Evolutionary conservation across 352 stramenopile species (phyloP), one percentile per base, ranked within the genome.

Genomic region (Phytophthora pinifolia): DNA sequence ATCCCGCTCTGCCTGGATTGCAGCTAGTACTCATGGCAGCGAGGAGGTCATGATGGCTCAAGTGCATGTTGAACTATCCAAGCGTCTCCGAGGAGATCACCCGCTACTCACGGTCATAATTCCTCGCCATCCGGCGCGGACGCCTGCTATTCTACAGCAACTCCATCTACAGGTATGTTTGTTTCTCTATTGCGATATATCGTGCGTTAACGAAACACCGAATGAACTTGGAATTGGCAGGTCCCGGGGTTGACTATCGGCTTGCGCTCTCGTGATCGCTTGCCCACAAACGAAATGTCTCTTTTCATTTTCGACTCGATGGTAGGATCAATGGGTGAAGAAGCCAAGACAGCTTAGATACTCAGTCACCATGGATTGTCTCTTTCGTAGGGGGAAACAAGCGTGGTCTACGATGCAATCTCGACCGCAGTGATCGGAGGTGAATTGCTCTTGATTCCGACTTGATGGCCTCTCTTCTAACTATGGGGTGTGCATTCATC

Each of bases 221-320:
- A 12, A 31, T 56, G 55, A 35, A 31, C 12, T 22, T 37, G 27
- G 18, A 9, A 30, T 18, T n/a, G 12, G 4, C 15, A 89, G 78
- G 74, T 70, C 29, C 76, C 81, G 30, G 46, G 47, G 3, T 34
- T 86, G 7, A 42, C 47, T 17, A 49, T 88, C 22, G 59, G 63
- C 2, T 39, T 64, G 12, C 73, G 79, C 6, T 87, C 77, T 0
- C 53, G 50, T 20, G 49, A 77, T 35, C 6, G 37, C 12, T 18
- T 78, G 4, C 79, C 82, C 10, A 34, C 46, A 6, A 25, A 53
- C 3, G 22, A 43, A 2, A 65, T 63, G 0, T 55, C 74, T 50
- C 32, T 89, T n/a, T 89, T 88, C 45, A 78, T 92, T 53, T 72
- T 81, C 0, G 79, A 92, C 46, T 76, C 68, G 1, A 65, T 92